phyloP scores from a whole-genome alignment of 2,329 filamentous ascomycete genomes.

The Rutstroemia sydowiana region DNA sequence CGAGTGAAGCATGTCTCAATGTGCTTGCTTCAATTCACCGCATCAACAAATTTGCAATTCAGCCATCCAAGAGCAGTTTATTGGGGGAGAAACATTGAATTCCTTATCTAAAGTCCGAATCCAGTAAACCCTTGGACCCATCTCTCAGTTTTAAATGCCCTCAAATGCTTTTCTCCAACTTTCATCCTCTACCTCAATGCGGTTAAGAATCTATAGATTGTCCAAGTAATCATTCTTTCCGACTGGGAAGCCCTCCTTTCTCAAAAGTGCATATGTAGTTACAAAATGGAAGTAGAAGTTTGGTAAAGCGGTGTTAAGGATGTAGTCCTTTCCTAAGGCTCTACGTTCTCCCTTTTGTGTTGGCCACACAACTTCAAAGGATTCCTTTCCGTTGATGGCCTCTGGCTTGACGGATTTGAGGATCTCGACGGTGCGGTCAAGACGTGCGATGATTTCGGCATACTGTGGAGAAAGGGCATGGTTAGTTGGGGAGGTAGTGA shows the following conservation, averaged over 20 bases:
- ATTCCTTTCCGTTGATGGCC: slow-evolving; percentile 37
- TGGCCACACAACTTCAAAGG: slow-evolving; percentile 33
- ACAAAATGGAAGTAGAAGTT: slow-evolving; percentile 59
- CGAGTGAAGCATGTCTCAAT: too few species aligned
- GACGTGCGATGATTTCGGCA: slow-evolving; percentile 39
- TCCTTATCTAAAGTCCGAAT: too few species aligned
- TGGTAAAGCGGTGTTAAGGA: slow-evolving; percentile 43
- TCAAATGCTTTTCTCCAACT: too few species aligned
- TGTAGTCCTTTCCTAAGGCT: slow-evolving; percentile 39
- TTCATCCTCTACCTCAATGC: too few species aligned
- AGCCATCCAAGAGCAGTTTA: too few species aligned
- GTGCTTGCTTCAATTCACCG: too few species aligned
- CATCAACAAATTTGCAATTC: too few species aligned
- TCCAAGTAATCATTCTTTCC: slow-evolving; percentile 52
- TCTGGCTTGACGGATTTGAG: slow-evolving; percentile 37
- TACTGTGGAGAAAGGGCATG: slow-evolving; percentile 36
- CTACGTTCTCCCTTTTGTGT: slow-evolving; percentile 29
- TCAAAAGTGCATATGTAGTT: slow-evolving; percentile 53
- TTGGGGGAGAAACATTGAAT: too few species aligned
- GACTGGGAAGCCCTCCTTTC: slow-evolving; percentile 44
- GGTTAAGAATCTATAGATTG: too few species aligned
- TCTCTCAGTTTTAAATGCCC: too few species aligned
- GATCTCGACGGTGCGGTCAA: slow-evolving; percentile 40
- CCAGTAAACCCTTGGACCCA: too few species aligned
- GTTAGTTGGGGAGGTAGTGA: neutral